Percentiles rank a stretch among this genome's conserved stretches.
Evolutionary conservation across 2,329 filamentous ascomycete genomes (phyloP).

Genomic region (Nectriaceae sp.): DNA sequence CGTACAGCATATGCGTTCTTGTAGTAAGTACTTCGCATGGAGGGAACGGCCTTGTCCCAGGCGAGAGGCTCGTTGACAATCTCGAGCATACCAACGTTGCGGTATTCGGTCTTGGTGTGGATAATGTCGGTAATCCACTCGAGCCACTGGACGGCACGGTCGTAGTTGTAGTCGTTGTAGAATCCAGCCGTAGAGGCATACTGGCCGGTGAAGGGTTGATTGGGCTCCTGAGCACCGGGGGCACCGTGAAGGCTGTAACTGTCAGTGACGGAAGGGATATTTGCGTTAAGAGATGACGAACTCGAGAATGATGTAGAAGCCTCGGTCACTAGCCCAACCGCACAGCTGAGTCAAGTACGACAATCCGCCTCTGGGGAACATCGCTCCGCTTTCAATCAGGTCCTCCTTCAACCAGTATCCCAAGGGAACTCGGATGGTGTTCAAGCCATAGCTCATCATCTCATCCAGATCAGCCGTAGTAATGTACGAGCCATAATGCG

Average conservation of each 20-base stretch:
- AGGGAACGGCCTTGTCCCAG: conserved; percentile 19
- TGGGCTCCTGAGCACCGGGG: conserved; percentile 48
- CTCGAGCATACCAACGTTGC: conserved; percentile 60
- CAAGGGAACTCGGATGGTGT: conserved; percentile 55
- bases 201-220: conserved; percentile 50
- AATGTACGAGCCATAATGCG: conserved; percentile 54
- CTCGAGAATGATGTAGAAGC: conserved; percentile 56
- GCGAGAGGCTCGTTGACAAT: conserved; percentile 37
- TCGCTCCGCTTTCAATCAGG: conserved; percentile 49
- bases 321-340: conserved; percentile 48
- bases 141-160: conserved; percentile 56
- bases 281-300: conserved; percentile 1
- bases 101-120: conserved; percentile 48
- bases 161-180: conserved; percentile 58
- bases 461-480: conserved; percentile 48
- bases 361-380: conserved; percentile 50
- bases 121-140: conserved; percentile 55
- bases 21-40: conserved; percentile 22
- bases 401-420: conserved; percentile 58
- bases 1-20: conserved; percentile 20
- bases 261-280: background rate
- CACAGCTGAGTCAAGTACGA: conserved; percentile 48
- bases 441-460: conserved; percentile 52
- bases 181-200: conserved; percentile 44
- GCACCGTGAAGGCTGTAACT: conserved; percentile 45